Conservation (phyloP, 2,329 filamentous ascomycete genomes). For the Aspergillus sp. region DNA sequence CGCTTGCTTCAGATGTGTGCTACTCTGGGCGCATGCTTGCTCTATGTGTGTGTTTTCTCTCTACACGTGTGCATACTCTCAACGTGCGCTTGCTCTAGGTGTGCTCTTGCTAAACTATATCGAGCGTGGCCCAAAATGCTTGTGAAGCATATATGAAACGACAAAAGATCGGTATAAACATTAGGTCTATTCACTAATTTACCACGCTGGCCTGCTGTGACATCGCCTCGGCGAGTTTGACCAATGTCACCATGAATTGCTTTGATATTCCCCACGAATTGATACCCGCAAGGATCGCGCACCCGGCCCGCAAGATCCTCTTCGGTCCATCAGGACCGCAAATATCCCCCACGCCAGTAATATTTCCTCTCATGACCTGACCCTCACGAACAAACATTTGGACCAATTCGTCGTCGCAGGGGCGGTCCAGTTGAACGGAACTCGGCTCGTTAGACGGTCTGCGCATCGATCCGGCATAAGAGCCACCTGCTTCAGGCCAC, state of each 20-base stretch:
- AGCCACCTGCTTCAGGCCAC: conserved; percentile 31
- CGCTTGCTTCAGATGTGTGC: too few relatives aligned
- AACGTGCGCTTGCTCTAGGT: too few relatives aligned
- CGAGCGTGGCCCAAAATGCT: too few relatives aligned
- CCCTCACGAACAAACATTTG: conserved; percentile 56
- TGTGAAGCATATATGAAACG: not conserved
- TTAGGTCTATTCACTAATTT: not conserved
- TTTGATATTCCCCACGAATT: conserved; percentile 39
- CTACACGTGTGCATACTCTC: too few relatives aligned
- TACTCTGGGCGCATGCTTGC: too few relatives aligned
- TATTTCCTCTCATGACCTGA: conserved; percentile 49
- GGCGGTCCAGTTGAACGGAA: conserved; percentile 56
- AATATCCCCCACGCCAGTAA: conserved; percentile 55
- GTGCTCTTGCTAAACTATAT: too few relatives aligned
- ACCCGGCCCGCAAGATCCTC: conserved; percentile 39
- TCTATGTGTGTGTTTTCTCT: too few relatives aligned
- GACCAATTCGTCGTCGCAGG: conserved; percentile 58
- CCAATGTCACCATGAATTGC: conserved; percentile 6
- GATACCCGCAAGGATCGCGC: conserved; percentile 35
- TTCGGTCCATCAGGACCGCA: conserved; percentile 40
- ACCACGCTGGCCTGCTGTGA: not conserved
- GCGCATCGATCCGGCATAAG: conserved; percentile 1
- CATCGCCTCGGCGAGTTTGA: not conserved
- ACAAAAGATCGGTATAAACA: not conserved
- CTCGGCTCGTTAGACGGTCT: conserved; percentile 34